phyloP scores from a whole-genome alignment of 2,329 filamentous ascomycete genomes.

The Penicillium sp. region DNA sequence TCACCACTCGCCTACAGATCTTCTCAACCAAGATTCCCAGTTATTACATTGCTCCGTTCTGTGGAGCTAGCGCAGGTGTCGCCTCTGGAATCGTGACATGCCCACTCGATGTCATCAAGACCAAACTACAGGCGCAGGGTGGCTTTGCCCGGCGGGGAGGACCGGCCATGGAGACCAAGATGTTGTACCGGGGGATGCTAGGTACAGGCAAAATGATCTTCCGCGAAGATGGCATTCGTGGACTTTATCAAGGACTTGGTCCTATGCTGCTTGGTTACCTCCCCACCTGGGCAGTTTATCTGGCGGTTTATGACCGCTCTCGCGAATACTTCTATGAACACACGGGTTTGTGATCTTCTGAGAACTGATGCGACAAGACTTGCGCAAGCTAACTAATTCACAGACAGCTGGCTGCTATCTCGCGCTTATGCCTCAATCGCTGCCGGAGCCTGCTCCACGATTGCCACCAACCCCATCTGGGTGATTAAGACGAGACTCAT shows the following conservation, averaged over 20 bases:
- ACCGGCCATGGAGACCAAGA: constrained; percentile 46
- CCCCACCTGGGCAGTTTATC: constrained; percentile 97
- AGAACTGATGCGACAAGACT: not conserved
- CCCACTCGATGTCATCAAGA: constrained; percentile 98
- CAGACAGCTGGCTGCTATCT: constrained; percentile 75
- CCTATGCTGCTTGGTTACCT: constrained; percentile 95
- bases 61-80: constrained; percentile 86
- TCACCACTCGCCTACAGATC: constrained; percentile 43
- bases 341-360: constrained; percentile 55
- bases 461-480: constrained; percentile 98
- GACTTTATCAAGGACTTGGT: constrained; percentile 89
- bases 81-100: constrained; percentile 94
- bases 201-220: constrained; percentile 87
- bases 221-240: constrained; percentile 81
- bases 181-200: constrained; percentile 79
- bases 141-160: constrained; percentile 63
- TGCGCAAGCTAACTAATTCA: constrained; percentile 10
- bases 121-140: constrained; percentile 93
- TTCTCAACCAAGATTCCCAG: constrained; percentile 55
- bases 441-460: constrained; percentile 87
- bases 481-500: constrained; percentile 98
- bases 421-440: constrained; percentile 88
- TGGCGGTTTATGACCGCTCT: constrained; percentile 91
- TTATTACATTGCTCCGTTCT: constrained; percentile 72
- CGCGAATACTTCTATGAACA: constrained; percentile 71